These are phyloP conservation scores for Sarcocystis neurona DNA, from an alignment of 169 alveolate genomes.

Conservation along the genomic window DNA sequence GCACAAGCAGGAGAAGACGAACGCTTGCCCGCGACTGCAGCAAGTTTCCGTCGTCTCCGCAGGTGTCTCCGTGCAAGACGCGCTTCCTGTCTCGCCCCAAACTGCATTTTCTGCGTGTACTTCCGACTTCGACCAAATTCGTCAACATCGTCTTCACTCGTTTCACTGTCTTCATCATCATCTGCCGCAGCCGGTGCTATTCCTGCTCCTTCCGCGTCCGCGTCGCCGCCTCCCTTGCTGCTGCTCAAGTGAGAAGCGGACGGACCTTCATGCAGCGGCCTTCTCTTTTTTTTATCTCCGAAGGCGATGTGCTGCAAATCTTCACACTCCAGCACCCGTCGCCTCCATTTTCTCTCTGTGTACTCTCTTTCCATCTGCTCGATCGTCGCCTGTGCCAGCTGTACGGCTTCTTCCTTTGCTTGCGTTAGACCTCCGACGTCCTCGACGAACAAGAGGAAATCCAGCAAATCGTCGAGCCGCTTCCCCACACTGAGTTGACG, in stretches of 20 bases:
- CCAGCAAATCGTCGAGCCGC: slow-evolving; percentile 12
- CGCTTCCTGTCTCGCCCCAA: neutral
- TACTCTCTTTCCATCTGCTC: slow-evolving; percentile 1
- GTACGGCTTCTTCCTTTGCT: neutral
- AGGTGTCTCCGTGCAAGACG: neutral
- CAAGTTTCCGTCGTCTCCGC: neutral
- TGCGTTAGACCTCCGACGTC: neutral
- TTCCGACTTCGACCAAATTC: slow-evolving; percentile 8
- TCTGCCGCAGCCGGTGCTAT: too few relatives aligned
- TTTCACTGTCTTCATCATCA: neutral
- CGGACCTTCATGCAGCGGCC: too few relatives aligned
- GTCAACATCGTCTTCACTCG: neutral
- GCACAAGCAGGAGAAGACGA: neutral
- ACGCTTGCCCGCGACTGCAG: neutral
- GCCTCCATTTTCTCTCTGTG: neutral
- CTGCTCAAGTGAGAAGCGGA: too few relatives aligned
- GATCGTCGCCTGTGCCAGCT: slow-evolving; percentile 8
- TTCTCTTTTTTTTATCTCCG: neutral
- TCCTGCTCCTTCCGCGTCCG: neutral
- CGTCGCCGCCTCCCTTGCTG: neutral
- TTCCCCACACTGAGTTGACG: slow-evolving; percentile 21
- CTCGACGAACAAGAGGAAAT: slow-evolving; percentile 1
- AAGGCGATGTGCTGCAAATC: neutral
- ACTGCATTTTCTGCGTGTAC: slow-evolving; percentile 13
- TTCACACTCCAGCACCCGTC: slow-evolving; percentile 1